Evolutionary conservation across 176 grass and related monocot species (phyloP).

Genomic region (Zizania latifolia): DNA sequence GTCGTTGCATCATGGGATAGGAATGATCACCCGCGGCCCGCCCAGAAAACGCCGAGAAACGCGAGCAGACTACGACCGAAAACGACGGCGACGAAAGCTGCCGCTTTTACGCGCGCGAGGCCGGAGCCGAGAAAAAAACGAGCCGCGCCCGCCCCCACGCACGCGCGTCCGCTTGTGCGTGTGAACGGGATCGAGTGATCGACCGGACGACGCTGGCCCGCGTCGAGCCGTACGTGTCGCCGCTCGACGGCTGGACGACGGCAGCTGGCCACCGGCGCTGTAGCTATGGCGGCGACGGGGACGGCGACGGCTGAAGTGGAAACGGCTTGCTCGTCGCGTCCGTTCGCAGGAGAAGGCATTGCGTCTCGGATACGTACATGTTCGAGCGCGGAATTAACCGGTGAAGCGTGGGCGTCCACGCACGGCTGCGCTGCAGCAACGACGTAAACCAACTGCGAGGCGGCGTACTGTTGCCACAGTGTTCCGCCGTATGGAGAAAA

Average conservation of each 20-base stretch:
- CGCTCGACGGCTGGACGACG: too few relatives aligned
- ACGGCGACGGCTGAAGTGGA: too few relatives aligned
- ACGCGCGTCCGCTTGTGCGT: not conserved
- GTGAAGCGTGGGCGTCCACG: not conserved
- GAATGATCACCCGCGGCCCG: not conserved
- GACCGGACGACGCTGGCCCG: too few relatives aligned
- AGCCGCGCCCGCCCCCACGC: too few relatives aligned
- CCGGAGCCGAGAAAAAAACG: too few relatives aligned
- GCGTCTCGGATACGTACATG: not conserved
- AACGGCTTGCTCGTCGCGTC: too few relatives aligned
- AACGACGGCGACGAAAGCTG: not conserved
- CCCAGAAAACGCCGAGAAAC: not conserved
- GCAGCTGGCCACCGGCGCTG: not conserved
- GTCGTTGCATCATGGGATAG: not conserved
- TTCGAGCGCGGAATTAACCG: not conserved
- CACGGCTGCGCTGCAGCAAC: not conserved
- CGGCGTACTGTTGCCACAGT: not conserved
- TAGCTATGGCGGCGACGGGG: not conserved
- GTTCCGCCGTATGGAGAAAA: not conserved
- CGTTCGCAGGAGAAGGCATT: too few relatives aligned
- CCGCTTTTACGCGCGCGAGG: too few relatives aligned
- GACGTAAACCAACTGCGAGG: not conserved
- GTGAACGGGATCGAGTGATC: not conserved
- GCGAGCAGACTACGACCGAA: not conserved
- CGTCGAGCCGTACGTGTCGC: too few relatives aligned